A percentile compares a stretch with the other conserved stretches of the same genome.
Conservation (phyloP, 2,329 filamentous ascomycete species). For the Sarocladium oryzae region DNA sequence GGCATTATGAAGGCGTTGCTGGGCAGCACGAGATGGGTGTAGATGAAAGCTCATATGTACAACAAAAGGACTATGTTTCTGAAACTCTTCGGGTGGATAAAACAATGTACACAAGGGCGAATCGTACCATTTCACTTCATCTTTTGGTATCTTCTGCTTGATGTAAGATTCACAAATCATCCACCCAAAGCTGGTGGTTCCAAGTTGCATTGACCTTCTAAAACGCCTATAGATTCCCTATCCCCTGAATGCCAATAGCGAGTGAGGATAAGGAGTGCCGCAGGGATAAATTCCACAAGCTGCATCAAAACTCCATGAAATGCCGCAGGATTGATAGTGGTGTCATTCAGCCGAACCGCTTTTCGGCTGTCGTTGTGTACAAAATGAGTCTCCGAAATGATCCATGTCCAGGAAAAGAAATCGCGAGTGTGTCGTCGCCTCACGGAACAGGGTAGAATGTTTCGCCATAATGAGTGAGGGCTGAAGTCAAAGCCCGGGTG, state of each 20-base stretch:
- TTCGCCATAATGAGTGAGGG: neutral
- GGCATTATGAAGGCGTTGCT: slow-evolving; percentile 6
- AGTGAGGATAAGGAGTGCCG: neutral
- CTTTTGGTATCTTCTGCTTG: no score
- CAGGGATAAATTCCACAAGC: neutral
- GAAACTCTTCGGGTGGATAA: no score
- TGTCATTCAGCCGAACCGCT: neutral
- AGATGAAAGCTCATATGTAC: neutral
- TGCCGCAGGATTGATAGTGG: neutral
- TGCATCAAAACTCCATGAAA: slow-evolving; percentile 3
- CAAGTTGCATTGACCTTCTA: no score
- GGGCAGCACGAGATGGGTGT: neutral
- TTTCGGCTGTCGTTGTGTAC: neutral
- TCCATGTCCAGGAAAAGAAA: neutral
- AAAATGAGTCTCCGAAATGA: neutral
- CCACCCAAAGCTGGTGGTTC: no score
- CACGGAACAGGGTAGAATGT: neutral
- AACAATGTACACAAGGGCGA: no score
- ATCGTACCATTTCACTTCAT: no score
- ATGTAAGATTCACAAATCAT: no score
- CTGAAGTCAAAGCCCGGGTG: neutral
- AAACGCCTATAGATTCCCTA: neutral
- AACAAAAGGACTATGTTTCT: neutral
- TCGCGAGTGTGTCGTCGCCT: neutral
- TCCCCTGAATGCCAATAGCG: neutral